Evolutionary conservation across 345 rosid species (phyloP).

Genomic region (Arabidopsis arenosa): DNA sequence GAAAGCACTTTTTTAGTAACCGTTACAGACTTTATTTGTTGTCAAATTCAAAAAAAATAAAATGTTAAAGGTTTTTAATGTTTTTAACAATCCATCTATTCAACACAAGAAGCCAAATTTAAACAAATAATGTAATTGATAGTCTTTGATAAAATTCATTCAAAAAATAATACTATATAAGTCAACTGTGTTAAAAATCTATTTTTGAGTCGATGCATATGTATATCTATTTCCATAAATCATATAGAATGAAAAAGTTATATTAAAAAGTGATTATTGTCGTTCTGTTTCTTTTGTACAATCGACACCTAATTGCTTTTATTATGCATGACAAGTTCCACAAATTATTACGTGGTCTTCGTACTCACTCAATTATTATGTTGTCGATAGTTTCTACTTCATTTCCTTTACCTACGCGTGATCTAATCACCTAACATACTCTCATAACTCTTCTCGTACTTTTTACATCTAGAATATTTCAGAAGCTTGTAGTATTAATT

Average conservation of each 20-base stretch:
- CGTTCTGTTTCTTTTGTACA: not conserved
- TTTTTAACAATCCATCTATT: too few relatives aligned
- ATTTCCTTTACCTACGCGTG: conserved; percentile 15
- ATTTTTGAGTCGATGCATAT: too few relatives aligned
- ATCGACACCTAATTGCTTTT: not conserved
- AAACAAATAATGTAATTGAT: not conserved
- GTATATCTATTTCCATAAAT: too few relatives aligned
- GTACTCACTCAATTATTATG: not conserved
- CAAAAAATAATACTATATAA: not conserved
- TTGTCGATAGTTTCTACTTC: conserved; percentile 9
- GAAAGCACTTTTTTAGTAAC: too few relatives aligned
- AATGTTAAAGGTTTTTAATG: too few relatives aligned
- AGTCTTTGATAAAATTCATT: not conserved
- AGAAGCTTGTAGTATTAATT: not conserved
- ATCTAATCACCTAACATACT: not conserved
- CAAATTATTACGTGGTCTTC: not conserved
- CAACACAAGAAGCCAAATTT: not conserved
- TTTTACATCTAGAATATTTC: conserved; percentile 4
- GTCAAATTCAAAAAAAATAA: too few relatives aligned
- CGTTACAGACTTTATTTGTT: too few relatives aligned
- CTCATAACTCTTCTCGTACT: not conserved
- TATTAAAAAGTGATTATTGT: not conserved
- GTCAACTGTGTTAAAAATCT: not conserved
- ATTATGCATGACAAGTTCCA: not conserved
- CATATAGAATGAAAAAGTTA: not conserved